Percentiles rank a stretch among this genome's conserved stretches.
Evolutionary conservation across 2,329 filamentous ascomycete species (phyloP).

Genomic region (Fusarium abutilonis): DNA sequence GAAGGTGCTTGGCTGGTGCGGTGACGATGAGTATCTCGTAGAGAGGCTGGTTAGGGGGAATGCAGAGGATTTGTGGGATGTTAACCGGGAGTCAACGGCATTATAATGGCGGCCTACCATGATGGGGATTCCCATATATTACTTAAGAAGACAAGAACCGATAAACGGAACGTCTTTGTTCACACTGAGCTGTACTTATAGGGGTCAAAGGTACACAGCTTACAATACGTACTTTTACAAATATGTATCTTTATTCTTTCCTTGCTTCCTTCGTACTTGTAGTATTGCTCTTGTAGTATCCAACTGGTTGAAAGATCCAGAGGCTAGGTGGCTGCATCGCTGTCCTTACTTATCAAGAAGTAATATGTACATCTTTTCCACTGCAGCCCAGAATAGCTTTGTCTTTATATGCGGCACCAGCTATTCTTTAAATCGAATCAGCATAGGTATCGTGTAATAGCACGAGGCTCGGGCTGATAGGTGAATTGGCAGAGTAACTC

Average conservation of each 20-base stretch:
- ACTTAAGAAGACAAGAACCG: background rate
- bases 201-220: background rate
- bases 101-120: background rate
- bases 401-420: background rate
- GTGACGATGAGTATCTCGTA: constrained; percentile 54
- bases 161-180: background rate
- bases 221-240: background rate
- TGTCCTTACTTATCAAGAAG: background rate
- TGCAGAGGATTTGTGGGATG: constrained; percentile 60
- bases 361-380: background rate
- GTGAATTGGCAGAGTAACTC: background rate
- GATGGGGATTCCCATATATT: background rate
- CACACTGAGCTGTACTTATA: background rate
- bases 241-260: background rate
- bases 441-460: background rate
- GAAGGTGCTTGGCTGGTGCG: constrained; percentile 63
- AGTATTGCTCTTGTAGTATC: background rate
- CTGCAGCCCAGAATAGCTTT: background rate
- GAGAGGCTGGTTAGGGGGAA: constrained; percentile 65
- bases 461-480: background rate
- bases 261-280: background rate
- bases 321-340: background rate
- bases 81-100: background rate
- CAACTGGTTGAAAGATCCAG: background rate
- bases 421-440: too few relatives aligned